Percentiles rank a stretch among this genome's conserved stretches.
These are phyloP conservation scores for Coemansia furcata DNA, from an alignment of 192 early-diverging fungal genomes.

Conservation along the genomic window DNA sequence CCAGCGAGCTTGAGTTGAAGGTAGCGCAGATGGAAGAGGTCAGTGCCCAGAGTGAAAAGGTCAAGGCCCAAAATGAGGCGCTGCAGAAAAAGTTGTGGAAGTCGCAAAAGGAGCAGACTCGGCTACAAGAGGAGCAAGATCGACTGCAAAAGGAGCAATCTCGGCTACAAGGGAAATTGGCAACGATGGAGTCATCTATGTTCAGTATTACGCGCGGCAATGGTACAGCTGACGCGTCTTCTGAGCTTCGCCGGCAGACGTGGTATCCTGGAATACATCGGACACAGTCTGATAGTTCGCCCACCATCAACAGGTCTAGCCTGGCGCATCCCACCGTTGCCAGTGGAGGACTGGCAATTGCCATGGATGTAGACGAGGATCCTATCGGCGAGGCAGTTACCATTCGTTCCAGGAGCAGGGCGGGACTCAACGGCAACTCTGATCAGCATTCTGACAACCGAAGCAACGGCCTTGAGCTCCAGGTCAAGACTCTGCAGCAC, in stretches of 20 bases:
- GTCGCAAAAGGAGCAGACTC: not conserved
- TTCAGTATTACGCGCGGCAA: constrained; percentile 13
- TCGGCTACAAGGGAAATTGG: constrained; percentile 27
- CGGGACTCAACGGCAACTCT: not conserved
- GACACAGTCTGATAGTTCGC: not conserved
- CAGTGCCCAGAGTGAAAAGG: constrained; percentile 38
- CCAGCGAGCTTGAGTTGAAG: constrained; percentile 51
- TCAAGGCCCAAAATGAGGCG: constrained; percentile 50
- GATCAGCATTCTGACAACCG: not conserved
- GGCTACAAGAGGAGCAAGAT: not conserved
- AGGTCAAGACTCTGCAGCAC: constrained; percentile 16
- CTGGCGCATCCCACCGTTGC: not conserved
- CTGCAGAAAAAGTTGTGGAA: constrained; percentile 46
- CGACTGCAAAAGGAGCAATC: constrained; percentile 34
- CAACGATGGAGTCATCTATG: constrained; percentile 17
- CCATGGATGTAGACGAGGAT: constrained; percentile 26
- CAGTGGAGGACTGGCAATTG: not conserved
- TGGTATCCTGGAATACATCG: constrained; percentile 50
- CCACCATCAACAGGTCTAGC: not conserved
- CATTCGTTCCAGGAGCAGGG: not conserved
- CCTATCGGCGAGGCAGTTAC: not conserved
- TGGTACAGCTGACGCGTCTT: constrained; percentile 1
- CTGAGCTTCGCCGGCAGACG: constrained; percentile 42
- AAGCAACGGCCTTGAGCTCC: constrained; percentile 5
- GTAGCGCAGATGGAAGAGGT: constrained; percentile 44